These are phyloP conservation scores for Cyberlindnera americana DNA, from an alignment of 805 yeast species.

Conservation along the genomic window DNA sequence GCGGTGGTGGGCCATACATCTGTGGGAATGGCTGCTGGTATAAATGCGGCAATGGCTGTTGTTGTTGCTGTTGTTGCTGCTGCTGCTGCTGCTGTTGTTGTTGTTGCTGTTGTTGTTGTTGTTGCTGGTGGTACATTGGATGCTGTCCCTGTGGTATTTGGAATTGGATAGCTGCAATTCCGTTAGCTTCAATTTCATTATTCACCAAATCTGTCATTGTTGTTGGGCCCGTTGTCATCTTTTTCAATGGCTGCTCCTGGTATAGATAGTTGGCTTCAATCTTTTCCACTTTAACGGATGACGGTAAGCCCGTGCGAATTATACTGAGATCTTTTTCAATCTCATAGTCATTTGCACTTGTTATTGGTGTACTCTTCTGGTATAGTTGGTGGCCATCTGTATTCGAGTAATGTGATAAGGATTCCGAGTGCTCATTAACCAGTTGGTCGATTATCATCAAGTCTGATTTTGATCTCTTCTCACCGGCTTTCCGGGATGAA, in stretches of 20 bases:
- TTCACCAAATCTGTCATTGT: conserved; percentile 30
- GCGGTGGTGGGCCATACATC: conserved; percentile 2
- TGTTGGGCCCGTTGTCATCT: conserved; percentile 14
- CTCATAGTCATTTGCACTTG: conserved; percentile 15
- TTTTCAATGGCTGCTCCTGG: conserved; percentile 20
- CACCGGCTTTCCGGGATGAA: conserved; percentile 21
- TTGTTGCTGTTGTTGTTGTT: conserved; percentile 3
- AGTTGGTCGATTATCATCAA: conserved; percentile 14
- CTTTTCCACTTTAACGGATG: conserved; percentile 13
- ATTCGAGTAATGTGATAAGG: background rate
- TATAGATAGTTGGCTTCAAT: conserved; percentile 23
- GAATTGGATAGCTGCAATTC: conserved; percentile 11
- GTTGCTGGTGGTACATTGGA: conserved; percentile 8
- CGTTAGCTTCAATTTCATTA: conserved; percentile 21
- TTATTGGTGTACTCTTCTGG: conserved; percentile 8
- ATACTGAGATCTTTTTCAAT: conserved; percentile 17
- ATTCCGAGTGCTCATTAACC: conserved; percentile 8
- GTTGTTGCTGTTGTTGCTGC: conserved; percentile 10
- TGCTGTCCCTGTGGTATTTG: conserved; percentile 4
- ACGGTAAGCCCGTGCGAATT: conserved; percentile 4
- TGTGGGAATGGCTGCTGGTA: background rate
- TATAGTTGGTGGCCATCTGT: conserved; percentile 1
- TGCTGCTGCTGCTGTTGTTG: conserved; percentile 2
- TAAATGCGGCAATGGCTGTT: conserved; percentile 1
- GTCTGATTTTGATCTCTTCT: conserved; percentile 16